Evolutionary conservation across 345 rosid genomes (phyloP).

Genomic region (Firmiana major): DNA sequence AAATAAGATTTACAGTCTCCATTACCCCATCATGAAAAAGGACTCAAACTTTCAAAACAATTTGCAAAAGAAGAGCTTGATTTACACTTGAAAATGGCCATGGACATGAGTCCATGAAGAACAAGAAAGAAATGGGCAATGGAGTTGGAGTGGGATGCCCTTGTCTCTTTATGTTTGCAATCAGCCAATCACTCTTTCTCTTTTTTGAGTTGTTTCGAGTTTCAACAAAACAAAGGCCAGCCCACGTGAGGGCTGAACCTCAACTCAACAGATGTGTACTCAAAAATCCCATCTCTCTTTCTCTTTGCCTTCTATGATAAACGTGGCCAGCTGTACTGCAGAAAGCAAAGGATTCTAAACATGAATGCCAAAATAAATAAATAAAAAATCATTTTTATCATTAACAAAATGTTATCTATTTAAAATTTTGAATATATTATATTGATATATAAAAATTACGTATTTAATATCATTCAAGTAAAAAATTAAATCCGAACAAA

Average conservation of each 20-base stretch:
- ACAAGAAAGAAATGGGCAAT: background rate
- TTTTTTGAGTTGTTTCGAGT: background rate
- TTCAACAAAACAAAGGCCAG: background rate
- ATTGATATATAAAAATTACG: too few relatives aligned
- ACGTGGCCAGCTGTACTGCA: conserved; percentile 11
- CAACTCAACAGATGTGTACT: background rate
- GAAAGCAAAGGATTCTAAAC: background rate
- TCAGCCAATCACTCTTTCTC: background rate
- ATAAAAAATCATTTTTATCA: too few relatives aligned
- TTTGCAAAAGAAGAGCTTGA: background rate
- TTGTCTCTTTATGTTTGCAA: background rate
- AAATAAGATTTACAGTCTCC: background rate
- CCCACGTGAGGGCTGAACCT: background rate
- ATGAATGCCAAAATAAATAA: background rate
- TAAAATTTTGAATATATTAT: background rate
- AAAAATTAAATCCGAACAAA: too few relatives aligned
- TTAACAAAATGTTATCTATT: background rate
- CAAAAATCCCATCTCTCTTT: too few relatives aligned
- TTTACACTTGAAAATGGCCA: background rate
- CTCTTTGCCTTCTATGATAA: background rate
- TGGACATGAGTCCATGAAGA: background rate
- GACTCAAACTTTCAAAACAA: background rate
- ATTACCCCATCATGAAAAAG: background rate
- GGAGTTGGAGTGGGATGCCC: background rate
- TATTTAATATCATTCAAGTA: too few relatives aligned